phyloP scores from a whole-genome alignment of 2,329 filamentous ascomycete species.

The Neopestalotiopsis sp. region DNA sequence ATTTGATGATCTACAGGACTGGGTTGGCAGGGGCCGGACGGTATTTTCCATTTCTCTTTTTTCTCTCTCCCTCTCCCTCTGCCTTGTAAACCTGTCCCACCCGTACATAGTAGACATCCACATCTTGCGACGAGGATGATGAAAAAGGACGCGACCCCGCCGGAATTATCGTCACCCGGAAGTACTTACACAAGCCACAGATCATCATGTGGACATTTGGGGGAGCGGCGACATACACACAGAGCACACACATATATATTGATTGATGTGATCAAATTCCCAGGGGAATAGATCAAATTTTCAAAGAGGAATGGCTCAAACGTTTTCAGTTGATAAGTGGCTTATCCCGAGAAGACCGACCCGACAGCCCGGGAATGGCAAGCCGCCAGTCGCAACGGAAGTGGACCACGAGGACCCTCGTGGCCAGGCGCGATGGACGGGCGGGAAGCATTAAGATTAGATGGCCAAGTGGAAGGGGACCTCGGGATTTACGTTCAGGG shows the following conservation, averaged over 20 bases:
- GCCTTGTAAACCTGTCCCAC: background rate
- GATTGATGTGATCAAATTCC: too few species aligned
- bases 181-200: background rate
- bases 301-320: background rate
- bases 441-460: constrained; percentile 3
- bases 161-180: background rate
- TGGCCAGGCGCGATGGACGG: background rate
- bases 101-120: background rate
- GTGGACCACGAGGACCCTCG: constrained; percentile 6
- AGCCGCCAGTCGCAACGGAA: constrained; percentile 1
- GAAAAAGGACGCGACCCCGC: background rate
- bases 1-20: background rate
- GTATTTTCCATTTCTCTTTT: background rate
- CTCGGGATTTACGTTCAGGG: background rate
- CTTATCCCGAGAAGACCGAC: constrained; percentile 1
- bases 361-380: constrained; percentile 5
- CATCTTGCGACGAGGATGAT: background rate
- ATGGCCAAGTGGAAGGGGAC: background rate
- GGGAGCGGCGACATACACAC: too few species aligned
- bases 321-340: background rate
- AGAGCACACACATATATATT: too few species aligned
- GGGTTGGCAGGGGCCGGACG: background rate
- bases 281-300: background rate
- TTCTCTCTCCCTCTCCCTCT: background rate
- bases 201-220: too few species aligned